Conservation (phyloP, 2,329 filamentous ascomycete genomes). For the Paramyrothecium roridum region DNA sequence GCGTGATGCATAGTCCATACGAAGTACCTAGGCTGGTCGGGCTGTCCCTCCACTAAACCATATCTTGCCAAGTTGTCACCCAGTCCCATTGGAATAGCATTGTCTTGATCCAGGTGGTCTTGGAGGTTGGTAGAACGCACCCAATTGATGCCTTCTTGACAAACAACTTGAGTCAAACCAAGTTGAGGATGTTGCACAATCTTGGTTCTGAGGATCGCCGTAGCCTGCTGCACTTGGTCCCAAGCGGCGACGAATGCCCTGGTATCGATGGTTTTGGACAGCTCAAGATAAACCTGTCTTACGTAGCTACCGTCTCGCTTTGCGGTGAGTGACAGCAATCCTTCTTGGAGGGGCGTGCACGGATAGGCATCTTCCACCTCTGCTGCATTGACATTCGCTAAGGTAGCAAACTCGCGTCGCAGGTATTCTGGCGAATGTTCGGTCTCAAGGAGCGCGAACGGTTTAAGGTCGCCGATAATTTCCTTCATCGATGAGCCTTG, state of each 20-base stretch:
- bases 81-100: conserved; percentile 2
- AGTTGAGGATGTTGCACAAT: conserved; percentile 1
- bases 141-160: conserved; percentile 1
- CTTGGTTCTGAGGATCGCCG: conserved; percentile 5
- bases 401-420: not conserved
- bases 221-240: conserved; percentile 3
- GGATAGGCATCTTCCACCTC: not conserved
- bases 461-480: not conserved
- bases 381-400: not conserved
- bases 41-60: conserved; percentile 3
- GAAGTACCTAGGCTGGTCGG: conserved; percentile 9
- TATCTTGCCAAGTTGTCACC: conserved; percentile 5
- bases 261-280: not conserved
- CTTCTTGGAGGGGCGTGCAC: conserved; percentile 39
- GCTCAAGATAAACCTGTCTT: not conserved
- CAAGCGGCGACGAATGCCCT: conserved; percentile 6
- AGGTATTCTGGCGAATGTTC: not conserved
- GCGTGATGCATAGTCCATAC: conserved; percentile 21
- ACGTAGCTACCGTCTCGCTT: conserved; percentile 7
- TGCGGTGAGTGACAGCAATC: conserved; percentile 41
- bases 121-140: not conserved
- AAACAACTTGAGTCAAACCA: conserved; percentile 3
- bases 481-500: not conserved
- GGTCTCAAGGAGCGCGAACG: not conserved
- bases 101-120: conserved; percentile 3